Evolutionary conservation across 2,329 filamentous ascomycete genomes (phyloP).

Genomic region (Arthrobotrys pseudoclavata): DNA sequence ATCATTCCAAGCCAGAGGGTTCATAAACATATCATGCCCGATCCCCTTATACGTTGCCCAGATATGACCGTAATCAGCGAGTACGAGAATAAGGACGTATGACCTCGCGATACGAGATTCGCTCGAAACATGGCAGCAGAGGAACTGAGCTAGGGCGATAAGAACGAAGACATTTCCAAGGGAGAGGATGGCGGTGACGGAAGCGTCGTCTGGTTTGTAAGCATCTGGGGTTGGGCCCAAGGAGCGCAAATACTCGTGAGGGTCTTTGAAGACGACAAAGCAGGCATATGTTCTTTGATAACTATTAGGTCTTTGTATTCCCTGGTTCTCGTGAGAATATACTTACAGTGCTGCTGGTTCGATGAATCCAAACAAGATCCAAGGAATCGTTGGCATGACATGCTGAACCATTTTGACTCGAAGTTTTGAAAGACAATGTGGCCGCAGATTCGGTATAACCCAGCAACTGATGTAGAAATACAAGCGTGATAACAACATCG

Average conservation of each 20-base stretch:
- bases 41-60: slow-evolving; percentile 64
- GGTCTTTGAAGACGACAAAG: slow-evolving; percentile 62
- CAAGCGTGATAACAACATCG: neutral
- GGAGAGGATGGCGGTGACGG: slow-evolving; percentile 53
- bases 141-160: slow-evolving; percentile 64
- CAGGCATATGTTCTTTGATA: slow-evolving; percentile 13
- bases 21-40: slow-evolving; percentile 63
- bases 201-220: slow-evolving; percentile 50
- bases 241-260: slow-evolving; percentile 63
- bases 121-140: slow-evolving; percentile 64
- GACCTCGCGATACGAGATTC: slow-evolving; percentile 61
- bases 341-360: slow-evolving; percentile 36
- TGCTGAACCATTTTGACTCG: slow-evolving; percentile 33
- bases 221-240: slow-evolving; percentile 62
- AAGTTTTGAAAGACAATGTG: neutral
- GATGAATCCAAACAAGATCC: slow-evolving; percentile 31
- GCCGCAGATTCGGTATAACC: neutral
- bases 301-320: neutral
- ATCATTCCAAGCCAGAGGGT: slow-evolving; percentile 64
- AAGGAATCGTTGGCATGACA: slow-evolving; percentile 46
- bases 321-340: neutral
- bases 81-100: slow-evolving; percentile 64
- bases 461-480: neutral
- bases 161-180: slow-evolving; percentile 65
- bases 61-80: slow-evolving; percentile 66